Base-by-base conservation (phyloP, 495 filamentous ascomycete genomes). In the Penicillium antarcticum region DNA sequence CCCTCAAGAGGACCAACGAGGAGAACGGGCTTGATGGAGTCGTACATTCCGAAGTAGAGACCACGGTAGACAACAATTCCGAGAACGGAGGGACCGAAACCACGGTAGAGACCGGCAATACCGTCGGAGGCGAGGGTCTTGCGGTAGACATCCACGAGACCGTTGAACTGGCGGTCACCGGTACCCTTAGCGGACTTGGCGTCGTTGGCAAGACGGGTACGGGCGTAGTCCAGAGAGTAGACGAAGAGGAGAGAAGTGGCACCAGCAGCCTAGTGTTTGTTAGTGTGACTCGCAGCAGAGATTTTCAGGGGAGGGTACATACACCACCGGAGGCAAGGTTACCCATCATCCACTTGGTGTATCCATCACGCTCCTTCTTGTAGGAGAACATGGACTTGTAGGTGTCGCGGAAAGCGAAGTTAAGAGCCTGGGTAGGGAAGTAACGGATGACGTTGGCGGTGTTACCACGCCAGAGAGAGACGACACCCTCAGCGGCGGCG, bases 11-110 rank as follows among this genome's bases (percentile, higher is more conserved):
- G 53, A 69, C 94, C 94, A 71, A 87, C 83, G 45, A 98, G 89
- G 77, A 97, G 72, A 75, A 97, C 89, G 62, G 94, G 94, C 90
- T 98, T 98, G 83, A 98, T 86, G 61, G 94, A 98, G 80, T 97
- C 94, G 91, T 98, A 97, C 88, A 98, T 88, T 71, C 94, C 94
- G 87, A 98, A 98, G 90, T 98, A 98, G 61, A 98, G 91, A 95
- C 94, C 94, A 89, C 94, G 95, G 88, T 98, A 98, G 76, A 98
- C 95, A 72, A 97, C 76, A 74, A 98, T 98, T 83, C 94, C 94
- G 75, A 86, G 81, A 68, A 98, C 94, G 63, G 95, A 98, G 72
- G 95, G 95, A 81, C 89, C 89, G 88, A 98, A 98, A 83, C 94
- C 94, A 91, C 94, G 94, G 88, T 98, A 98, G 69, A 98, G 90